Evolutionary conservation across 306 rosid species (phyloP).

Genomic region (Hippophae tibetana): DNA sequence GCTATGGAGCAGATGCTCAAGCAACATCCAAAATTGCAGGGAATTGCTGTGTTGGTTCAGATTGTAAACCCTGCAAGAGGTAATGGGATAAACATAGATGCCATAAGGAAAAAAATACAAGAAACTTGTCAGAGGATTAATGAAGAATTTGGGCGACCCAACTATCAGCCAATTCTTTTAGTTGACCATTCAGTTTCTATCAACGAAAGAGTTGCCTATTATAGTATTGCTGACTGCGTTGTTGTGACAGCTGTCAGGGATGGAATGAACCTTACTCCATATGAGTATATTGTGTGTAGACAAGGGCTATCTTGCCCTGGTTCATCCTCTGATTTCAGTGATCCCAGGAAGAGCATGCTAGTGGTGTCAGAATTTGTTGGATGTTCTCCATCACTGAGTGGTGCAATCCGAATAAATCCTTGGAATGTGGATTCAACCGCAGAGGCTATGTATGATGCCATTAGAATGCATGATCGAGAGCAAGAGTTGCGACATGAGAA

Average conservation of each 20-base stretch:
- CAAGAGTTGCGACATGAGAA: constrained; percentile 59
- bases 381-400: constrained; percentile 65
- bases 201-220: constrained; percentile 43
- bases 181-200: constrained; percentile 39
- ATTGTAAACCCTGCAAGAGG: constrained; percentile 60
- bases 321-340: background rate
- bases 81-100: constrained; percentile 50
- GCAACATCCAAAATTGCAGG: constrained; percentile 50
- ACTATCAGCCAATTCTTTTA: constrained; percentile 44
- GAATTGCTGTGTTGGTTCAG: constrained; percentile 43
- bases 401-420: constrained; percentile 61
- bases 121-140: constrained; percentile 37
- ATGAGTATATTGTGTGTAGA: constrained; percentile 57
- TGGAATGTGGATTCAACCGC: constrained; percentile 62
- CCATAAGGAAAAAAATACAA: constrained; percentile 36
- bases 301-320: constrained; percentile 38
- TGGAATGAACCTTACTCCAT: constrained; percentile 61
- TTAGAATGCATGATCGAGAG: constrained; percentile 48
- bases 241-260: constrained; percentile 60
- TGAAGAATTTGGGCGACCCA: constrained; percentile 26
- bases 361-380: constrained; percentile 65
- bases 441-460: constrained; percentile 52
- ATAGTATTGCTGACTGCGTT: constrained; percentile 44
- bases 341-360: constrained; percentile 39
- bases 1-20: constrained; percentile 56